Conservation (phyloP, 2,329 filamentous ascomycete species). For the Sclerotinia glacialis region DNA sequence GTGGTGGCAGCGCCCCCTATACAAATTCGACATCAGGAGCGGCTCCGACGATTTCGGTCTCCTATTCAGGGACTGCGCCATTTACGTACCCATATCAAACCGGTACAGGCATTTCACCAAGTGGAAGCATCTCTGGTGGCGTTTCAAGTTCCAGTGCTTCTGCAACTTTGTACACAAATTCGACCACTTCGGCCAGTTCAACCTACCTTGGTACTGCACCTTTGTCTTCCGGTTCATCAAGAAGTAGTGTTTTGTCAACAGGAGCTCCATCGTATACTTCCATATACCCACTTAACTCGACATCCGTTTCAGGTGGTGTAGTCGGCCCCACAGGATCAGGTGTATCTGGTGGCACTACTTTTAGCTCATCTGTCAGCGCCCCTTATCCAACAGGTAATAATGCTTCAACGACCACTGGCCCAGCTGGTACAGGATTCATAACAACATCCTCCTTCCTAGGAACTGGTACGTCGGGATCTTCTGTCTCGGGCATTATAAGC, state of each 20-base stretch:
- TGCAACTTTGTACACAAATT: slow-evolving; percentile 13
- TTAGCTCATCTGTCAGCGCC: not conserved
- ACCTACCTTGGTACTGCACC: slow-evolving; percentile 12
- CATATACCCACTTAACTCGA: slow-evolving; percentile 8
- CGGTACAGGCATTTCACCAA: slow-evolving; percentile 7
- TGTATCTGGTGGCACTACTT: slow-evolving; percentile 10
- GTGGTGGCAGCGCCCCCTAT: not conserved
- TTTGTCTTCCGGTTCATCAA: slow-evolving; percentile 4
- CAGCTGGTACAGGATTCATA: slow-evolving; percentile 21
- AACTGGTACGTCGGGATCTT: slow-evolving; percentile 21
- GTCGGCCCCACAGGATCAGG: not conserved
- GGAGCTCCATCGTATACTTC: slow-evolving; percentile 10
- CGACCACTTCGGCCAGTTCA: slow-evolving; percentile 7
- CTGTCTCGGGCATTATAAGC: slow-evolving; percentile 20
- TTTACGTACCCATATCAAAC: slow-evolving; percentile 2
- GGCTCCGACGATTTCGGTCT: slow-evolving; percentile 1
- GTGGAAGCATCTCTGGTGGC: slow-evolving; percentile 14
- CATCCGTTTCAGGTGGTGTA: slow-evolving; percentile 1
- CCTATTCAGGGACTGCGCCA: slow-evolving; percentile 9
- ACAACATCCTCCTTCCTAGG: slow-evolving; percentile 15
- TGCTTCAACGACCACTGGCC: slow-evolving; percentile 7
- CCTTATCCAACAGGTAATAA: slow-evolving; percentile 26
- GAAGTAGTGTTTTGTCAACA: slow-evolving; percentile 13
- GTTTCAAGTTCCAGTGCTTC: slow-evolving; percentile 7
- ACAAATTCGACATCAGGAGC: slow-evolving; percentile 13